A percentile compares a stretch with the other conserved stretches of the same genome.
These are phyloP conservation scores for Paralagenidium karlingii DNA, from an alignment of 352 stramenopile genomes.

Conservation along the genomic window DNA sequence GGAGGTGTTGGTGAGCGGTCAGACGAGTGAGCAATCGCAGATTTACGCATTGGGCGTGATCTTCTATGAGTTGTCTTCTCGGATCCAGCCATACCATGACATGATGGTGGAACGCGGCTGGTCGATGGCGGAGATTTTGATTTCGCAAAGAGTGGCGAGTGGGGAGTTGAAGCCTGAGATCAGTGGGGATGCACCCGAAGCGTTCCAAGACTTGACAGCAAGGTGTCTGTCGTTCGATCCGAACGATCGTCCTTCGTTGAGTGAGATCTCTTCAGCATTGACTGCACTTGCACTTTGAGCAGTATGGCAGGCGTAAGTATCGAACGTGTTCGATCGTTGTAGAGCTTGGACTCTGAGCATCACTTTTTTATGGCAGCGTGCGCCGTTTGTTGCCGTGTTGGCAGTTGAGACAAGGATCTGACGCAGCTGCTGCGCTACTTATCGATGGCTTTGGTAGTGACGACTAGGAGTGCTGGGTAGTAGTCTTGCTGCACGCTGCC, in stretches of 20 bases:
- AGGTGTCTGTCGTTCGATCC: slow-evolving; percentile 39
- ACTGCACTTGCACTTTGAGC: too few species aligned
- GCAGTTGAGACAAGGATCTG: too few species aligned
- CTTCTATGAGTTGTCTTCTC: slow-evolving; percentile 54
- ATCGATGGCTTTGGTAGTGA: too few species aligned
- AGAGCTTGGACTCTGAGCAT: too few species aligned
- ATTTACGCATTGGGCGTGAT: slow-evolving; percentile 63
- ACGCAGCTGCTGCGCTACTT: too few species aligned
- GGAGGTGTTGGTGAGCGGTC: slow-evolving; percentile 33
- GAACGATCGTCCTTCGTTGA: not conserved
- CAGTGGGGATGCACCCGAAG: slow-evolving; percentile 22
- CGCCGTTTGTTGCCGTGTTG: too few species aligned
- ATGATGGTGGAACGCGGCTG: slow-evolving; percentile 26
- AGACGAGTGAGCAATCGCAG: slow-evolving; percentile 29
- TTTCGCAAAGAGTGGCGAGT: slow-evolving; percentile 32
- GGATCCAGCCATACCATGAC: slow-evolving; percentile 24
- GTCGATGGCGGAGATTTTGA: slow-evolving; percentile 48
- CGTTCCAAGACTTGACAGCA: slow-evolving; percentile 22
- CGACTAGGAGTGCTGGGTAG: too few species aligned
- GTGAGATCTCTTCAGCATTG: too few species aligned
- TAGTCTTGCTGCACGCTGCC: too few species aligned
- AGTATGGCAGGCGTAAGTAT: too few species aligned
- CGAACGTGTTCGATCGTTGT: too few species aligned
- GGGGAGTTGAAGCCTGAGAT: slow-evolving; percentile 24
- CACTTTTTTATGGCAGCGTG: too few species aligned